Conservation (phyloP, 306 rosid species). For the Casuarina equisetifolia region DNA sequence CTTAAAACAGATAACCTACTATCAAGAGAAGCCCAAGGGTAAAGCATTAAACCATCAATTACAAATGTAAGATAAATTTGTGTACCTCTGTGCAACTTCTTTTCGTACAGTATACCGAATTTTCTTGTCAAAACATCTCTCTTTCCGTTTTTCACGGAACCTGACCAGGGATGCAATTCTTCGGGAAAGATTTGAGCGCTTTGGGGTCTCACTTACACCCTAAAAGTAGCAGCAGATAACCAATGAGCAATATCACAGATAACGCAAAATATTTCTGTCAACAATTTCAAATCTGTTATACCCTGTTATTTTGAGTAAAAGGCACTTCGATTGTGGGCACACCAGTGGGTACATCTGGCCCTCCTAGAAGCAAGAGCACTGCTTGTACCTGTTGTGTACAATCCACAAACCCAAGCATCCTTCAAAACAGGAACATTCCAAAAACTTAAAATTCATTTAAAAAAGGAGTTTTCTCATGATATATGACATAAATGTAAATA, state of each 20-base stretch:
- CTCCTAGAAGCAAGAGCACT: conserved; percentile 86
- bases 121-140: conserved; percentile 97
- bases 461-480: background rate
- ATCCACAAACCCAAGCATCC: conserved; percentile 28
- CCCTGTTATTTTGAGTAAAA: conserved; percentile 62
- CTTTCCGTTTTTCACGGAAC: conserved; percentile 93
- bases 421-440: conserved; percentile 17
- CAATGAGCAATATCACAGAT: conserved; percentile 36
- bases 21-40: conserved; percentile 2
- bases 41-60: background rate
- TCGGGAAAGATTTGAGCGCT: conserved; percentile 79
- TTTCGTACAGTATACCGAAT: conserved; percentile 90
- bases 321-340: conserved; percentile 58
- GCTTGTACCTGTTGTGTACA: conserved; percentile 77
- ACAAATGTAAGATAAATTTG: conserved; percentile 20
- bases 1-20: background rate
- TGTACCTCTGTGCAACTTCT: conserved; percentile 97
- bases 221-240: conserved; percentile 40
- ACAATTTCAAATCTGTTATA: conserved; percentile 38
- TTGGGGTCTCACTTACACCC: conserved; percentile 59
- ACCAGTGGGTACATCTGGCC: conserved; percentile 60
- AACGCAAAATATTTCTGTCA: conserved; percentile 24
- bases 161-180: conserved; percentile 96
- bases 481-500: no score
- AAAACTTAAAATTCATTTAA: conserved; percentile 13